These are phyloP conservation scores for Gnomoniopsis sp. DNA, from an alignment of 2,329 filamentous ascomycete species.

Conservation along the genomic window DNA sequence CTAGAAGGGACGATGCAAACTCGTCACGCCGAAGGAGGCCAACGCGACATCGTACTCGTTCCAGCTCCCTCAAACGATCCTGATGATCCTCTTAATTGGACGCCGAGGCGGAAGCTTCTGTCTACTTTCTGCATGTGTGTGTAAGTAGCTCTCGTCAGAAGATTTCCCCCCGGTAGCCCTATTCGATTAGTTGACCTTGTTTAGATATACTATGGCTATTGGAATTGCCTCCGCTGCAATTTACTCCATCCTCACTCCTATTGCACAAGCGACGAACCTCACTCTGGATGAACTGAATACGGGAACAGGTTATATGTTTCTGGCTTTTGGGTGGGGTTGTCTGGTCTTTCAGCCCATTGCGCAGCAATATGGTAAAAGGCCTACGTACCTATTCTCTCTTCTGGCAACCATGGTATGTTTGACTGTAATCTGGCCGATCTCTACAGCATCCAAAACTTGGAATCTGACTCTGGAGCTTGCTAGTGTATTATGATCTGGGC, in stretches of 20 bases:
- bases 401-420: slow-evolving; percentile 20
- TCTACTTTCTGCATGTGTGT: slow-evolving; percentile 27
- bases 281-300: slow-evolving; percentile 34
- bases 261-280: slow-evolving; percentile 30
- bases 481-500: slow-evolving; percentile 24
- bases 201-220: slow-evolving; percentile 36
- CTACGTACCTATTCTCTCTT: slow-evolving; percentile 28
- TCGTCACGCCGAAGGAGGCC: slow-evolving; percentile 26
- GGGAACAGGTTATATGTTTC: slow-evolving; percentile 38
- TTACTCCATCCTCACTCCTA: slow-evolving; percentile 36
- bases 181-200: not conserved
- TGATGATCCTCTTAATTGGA: slow-evolving; percentile 38
- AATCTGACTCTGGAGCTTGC: not conserved
- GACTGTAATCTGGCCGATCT: no score
- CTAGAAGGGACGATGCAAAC: slow-evolving; percentile 24
- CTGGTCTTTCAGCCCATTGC: slow-evolving; percentile 31
- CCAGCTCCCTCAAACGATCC: slow-evolving; percentile 33
- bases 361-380: slow-evolving; percentile 29
- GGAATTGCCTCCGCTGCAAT: slow-evolving; percentile 36
- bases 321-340: slow-evolving; percentile 32
- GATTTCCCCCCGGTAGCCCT: no score
- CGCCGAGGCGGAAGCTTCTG: slow-evolving; percentile 28
- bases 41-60: slow-evolving; percentile 38
- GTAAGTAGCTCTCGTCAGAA: not conserved
- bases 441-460: no score